A percentile compares a stretch with the other conserved stretches of the same genome.
These are phyloP conservation scores for Lentinula novae-zelandiae DNA, from an alignment of 1,284 basidiomycete species.

Conservation along the genomic window DNA sequence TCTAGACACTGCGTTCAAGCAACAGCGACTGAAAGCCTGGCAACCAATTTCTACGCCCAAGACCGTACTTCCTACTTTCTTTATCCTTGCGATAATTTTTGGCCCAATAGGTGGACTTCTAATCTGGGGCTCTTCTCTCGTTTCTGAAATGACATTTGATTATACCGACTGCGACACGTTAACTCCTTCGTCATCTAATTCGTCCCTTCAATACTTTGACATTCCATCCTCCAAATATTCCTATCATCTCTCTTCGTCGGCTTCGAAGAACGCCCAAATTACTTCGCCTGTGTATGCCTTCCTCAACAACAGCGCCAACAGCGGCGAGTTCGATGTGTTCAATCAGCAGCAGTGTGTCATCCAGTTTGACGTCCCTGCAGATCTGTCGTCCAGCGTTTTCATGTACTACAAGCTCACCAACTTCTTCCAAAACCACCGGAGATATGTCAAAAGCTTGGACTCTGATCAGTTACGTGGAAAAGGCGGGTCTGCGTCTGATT, in stretches of 20 bases:
- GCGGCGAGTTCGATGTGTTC: slow-evolving; percentile 38
- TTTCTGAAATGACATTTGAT: slow-evolving; percentile 93
- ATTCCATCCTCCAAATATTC: slow-evolving; percentile 66
- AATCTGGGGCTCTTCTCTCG: slow-evolving; percentile 80
- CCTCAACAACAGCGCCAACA: slow-evolving; percentile 43
- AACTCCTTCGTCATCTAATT: slow-evolving; percentile 38
- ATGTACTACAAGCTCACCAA: slow-evolving; percentile 97
- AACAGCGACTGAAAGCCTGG: slow-evolving; percentile 99
- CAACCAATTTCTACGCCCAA: slow-evolving; percentile 98
- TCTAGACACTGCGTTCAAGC: slow-evolving; percentile 95
- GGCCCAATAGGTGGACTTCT: slow-evolving; percentile 94
- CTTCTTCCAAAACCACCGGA: slow-evolving; percentile 98
- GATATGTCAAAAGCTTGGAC: slow-evolving; percentile 93
- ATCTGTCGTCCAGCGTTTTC: slow-evolving; percentile 77
- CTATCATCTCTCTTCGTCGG: slow-evolving; percentile 67
- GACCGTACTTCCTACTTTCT: slow-evolving; percentile 94
- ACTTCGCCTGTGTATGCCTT: slow-evolving; percentile 67
- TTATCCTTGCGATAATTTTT: slow-evolving; percentile 92
- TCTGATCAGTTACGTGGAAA: slow-evolving; percentile 85
- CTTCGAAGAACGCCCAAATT: slow-evolving; percentile 40
- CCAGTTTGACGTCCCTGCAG: slow-evolving; percentile 79
- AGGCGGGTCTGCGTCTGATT: slow-evolving; percentile 42
- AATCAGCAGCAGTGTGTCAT: slow-evolving; percentile 67
- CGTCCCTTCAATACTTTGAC: slow-evolving; percentile 36
- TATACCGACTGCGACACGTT: slow-evolving; percentile 90